Evolutionary conservation across 345 rosid genomes (phyloP).

Genomic region (Melaleuca alternifolia): DNA sequence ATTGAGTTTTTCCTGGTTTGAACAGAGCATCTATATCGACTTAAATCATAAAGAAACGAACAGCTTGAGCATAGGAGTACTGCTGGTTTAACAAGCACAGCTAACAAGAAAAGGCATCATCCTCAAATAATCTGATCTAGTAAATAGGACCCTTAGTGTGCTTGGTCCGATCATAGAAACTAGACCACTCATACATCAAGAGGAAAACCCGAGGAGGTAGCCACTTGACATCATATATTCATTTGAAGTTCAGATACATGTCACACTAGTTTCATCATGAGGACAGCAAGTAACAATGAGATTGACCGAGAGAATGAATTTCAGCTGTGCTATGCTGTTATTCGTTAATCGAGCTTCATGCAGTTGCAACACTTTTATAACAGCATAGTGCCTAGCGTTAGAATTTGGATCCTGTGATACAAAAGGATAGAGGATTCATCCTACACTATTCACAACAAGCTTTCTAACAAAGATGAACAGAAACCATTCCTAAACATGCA

Average conservation of each 20-base stretch:
- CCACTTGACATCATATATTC: not conserved
- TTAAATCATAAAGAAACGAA: not conserved
- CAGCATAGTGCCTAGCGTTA: not conserved
- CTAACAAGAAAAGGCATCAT: not conserved
- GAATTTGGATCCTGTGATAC: not conserved
- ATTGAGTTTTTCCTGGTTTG: not conserved
- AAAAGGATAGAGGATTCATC: not conserved
- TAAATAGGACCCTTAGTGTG: not conserved
- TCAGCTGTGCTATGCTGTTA: not conserved
- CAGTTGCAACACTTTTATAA: not conserved
- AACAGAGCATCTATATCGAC: not conserved
- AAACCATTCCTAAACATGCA: not conserved
- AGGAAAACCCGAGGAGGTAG: not conserved
- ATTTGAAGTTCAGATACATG: not conserved
- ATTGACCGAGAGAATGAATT: not conserved
- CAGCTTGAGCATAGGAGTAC: not conserved
- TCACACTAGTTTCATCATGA: not conserved
- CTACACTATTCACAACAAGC: not conserved
- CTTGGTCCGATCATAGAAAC: not conserved
- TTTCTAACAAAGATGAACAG: not conserved
- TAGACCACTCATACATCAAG: not conserved
- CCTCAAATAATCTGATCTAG: not conserved
- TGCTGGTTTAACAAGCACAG: not conserved
- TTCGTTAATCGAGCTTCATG: not conserved
- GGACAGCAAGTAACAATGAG: not conserved